Evolutionary conservation across 2,329 filamentous ascomycete species (phyloP).

Genomic region (Colletotrichum kahawae): DNA sequence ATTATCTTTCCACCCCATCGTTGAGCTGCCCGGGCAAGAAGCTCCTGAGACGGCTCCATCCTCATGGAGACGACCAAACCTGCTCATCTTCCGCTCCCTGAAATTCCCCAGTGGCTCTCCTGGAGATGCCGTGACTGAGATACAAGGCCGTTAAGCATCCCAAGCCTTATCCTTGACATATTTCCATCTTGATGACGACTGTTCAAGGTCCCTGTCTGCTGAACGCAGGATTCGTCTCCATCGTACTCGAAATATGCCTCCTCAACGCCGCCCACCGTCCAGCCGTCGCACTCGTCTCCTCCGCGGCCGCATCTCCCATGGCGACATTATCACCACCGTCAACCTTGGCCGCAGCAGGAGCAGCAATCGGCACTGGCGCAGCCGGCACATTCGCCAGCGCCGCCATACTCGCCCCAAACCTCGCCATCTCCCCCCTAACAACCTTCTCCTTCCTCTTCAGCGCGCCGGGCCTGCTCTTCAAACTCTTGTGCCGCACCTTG

Average conservation of each 20-base stretch:
- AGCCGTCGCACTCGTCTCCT: constrained; percentile 42
- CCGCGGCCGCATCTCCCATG: background rate
- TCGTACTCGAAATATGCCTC: constrained; percentile 82
- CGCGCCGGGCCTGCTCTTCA: constrained; percentile 78
- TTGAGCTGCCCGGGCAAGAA: no score
- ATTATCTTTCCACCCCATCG: no score
- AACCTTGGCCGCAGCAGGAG: accelerated
- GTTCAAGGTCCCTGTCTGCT: constrained; percentile 25
- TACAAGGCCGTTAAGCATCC: no score
- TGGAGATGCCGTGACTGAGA: no score
- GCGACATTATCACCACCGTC: constrained; percentile 20
- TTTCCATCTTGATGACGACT: no score
- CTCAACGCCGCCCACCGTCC: constrained; percentile 82
- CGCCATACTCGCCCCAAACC: constrained; percentile 85
- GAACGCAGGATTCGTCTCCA: constrained; percentile 88
- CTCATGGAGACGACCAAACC: no score
- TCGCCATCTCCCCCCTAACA: constrained; percentile 79
- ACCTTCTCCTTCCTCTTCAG: constrained; percentile 83
- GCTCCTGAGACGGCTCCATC: no score
- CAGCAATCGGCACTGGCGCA: constrained; percentile 7
- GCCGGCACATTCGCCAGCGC: constrained; percentile 57
- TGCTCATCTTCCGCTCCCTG: no score
- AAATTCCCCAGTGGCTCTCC: no score
- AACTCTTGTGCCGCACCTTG: constrained; percentile 74
- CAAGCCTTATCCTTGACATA: no score